Evolutionary conservation across 192 early-diverging fungal genomes (phyloP).

Genomic region (Glomus cerebriforme): DNA sequence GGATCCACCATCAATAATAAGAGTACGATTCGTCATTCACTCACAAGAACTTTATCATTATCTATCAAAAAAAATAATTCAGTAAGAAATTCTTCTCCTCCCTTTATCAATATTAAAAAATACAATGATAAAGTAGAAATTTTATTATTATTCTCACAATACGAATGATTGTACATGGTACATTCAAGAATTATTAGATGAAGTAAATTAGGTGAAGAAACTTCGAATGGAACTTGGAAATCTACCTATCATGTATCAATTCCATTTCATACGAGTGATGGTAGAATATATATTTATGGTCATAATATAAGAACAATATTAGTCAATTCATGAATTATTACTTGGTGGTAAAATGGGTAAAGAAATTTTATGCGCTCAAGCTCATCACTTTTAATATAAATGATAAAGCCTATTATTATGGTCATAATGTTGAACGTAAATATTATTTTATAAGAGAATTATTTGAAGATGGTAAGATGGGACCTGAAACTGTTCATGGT

Average conservation of each 20-base stretch:
- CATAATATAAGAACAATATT: background rate
- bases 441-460: constrained; percentile 16
- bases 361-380: background rate
- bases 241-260: background rate
- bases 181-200: background rate
- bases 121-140: background rate
- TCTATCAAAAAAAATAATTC: background rate
- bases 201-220: constrained; percentile 1
- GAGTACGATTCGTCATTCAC: background rate
- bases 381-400: constrained; percentile 5
- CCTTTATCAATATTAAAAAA: background rate
- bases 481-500: background rate
- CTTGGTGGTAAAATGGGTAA: background rate
- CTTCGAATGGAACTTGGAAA: background rate
- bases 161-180: background rate
- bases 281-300: constrained; percentile 4
- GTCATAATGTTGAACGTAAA: background rate
- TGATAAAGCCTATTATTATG: background rate
- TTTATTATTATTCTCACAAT: background rate
- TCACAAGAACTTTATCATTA: background rate
- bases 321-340: constrained; percentile 1
- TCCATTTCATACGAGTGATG: background rate
- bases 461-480: constrained; percentile 4
- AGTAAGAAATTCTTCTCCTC: background rate
- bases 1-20: background rate